Base-by-base conservation (phyloP, 1,139 yeast genomes). In the Kurtzmaniella quercitrusa region DNA sequence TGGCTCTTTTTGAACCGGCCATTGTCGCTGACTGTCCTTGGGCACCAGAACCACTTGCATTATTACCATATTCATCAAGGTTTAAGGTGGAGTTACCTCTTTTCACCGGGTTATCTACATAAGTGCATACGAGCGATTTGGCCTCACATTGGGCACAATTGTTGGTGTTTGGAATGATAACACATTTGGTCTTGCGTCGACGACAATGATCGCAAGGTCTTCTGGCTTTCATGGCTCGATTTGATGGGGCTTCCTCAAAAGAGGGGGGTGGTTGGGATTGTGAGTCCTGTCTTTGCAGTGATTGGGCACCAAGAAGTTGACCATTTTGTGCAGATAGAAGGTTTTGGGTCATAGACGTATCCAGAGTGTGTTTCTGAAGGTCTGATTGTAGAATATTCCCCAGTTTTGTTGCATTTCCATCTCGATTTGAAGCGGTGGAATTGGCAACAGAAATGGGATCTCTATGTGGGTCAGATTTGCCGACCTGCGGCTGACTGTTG, bases 151-250 rank as follows among this genome's bases (percentile, higher is more conserved):
- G 84, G 19, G 77, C 77, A 58, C 91, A 84, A 50, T 76, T 78
- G 39, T 71, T 65, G 14, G 80, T 61, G 37, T 76, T 79, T 2
- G 87, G 83, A 1, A 76, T 68, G 50, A 76, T 64, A 5, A 82
- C 80, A 65, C 93, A 84, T 54, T 80, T 79, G 21, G 78, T 80
- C 52, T 81, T 82, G 42, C 84, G 65, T 45, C 85, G 66, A 42
- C 87, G 67, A 58, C 91, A 84, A 52, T 80, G 86, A 53, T 82
- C 88, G 57, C 91, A 84, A 1, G 86, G 84, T 14, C 77, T 63
- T 22, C 71, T 60, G 38, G 59, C 67, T 42, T 66, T 65, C 14
- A 54, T 41, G 19, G 45, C 42, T 41, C 51, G 51, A 34, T 46
- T 44, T 35, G 34, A 39, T 15, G 34, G 49, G 33, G 41, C 49